These are phyloP conservation scores for Solanum ossicruentum DNA, from an alignment of 257 asterid species.

Conservation along the genomic window DNA sequence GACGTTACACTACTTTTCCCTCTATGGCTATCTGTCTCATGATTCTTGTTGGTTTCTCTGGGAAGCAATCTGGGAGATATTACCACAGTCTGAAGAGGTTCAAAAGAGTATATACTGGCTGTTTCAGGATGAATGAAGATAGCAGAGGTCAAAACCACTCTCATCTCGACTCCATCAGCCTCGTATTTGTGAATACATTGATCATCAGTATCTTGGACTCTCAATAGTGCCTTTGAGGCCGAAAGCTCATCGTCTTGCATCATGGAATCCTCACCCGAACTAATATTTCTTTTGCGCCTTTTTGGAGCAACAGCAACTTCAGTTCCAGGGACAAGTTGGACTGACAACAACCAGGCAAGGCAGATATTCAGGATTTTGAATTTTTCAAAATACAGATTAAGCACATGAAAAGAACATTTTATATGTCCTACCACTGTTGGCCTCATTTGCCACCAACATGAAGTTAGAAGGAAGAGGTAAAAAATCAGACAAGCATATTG, in stretches of 20 bases:
- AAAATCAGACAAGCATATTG: background rate
- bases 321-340: constrained; percentile 89
- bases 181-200: constrained; percentile 31
- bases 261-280: constrained; percentile 22
- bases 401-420: background rate
- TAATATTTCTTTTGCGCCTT: constrained; percentile 47
- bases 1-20: constrained; percentile 26
- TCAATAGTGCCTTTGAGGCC: constrained; percentile 50
- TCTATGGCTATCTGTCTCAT: constrained; percentile 14
- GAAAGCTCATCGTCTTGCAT: constrained; percentile 20
- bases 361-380: constrained; percentile 5
- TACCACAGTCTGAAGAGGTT: constrained; percentile 47
- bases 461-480: background rate
- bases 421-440: background rate
- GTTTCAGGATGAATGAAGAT: constrained; percentile 81
- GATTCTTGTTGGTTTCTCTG: constrained; percentile 32
- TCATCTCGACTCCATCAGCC: constrained; percentile 42
- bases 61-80: constrained; percentile 39
- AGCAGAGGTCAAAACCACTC: constrained; percentile 61
- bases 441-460: background rate
- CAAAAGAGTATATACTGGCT: constrained; percentile 47
- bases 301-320: constrained; percentile 97
- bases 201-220: constrained; percentile 59
- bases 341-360: constrained; percentile 37
- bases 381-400: background rate